Base-by-base conservation (phyloP, 2,329 filamentous ascomycete genomes). In the Fusarium pseudoanthophilum region DNA sequence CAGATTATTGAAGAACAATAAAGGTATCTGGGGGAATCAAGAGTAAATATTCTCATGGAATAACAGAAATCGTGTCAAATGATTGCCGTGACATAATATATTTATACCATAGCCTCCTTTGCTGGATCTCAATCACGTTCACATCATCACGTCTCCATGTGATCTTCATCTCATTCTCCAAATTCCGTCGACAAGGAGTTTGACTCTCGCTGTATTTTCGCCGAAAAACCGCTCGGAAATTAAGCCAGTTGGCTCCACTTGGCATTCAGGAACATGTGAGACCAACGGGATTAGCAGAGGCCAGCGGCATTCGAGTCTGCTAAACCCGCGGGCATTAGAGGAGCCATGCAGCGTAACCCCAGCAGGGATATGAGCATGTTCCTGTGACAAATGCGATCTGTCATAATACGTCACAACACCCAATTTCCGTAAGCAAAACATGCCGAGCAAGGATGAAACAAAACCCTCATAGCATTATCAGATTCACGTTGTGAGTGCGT, bases 181-280 rank as follows among this genome's bases (percentile, higher is more conserved):
- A 39, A 18, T n/a, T 9, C 51, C 51, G 34, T 53, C 8, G 2
- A 28, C 52, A 15, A 26, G 37, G 52, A 56, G 37, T 20, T 32
- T 43, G 52, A 4, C 8, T 15, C 13, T 24, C 11, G 15, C 11
- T 28, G 14, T 28, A 53, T 53, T 53, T 53, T 53, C 51, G 36
- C 52, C 37, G 52, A 56, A 42, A 56, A 43, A 20, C 52, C 52
- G 36, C 16, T 42, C 36, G 52, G 52, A 56, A 56, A 43, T 56
- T 56, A 56, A 56, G 26, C 16, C 34, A 18, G 34, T 18, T 30
- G 14, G 15, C 15, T 56, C 52, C 52, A 32, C 52, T 24, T 56
- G 26, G 26, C 15, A 56, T 56, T 20, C 36, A 56, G 52, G 52
- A 56, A 56, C 52, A 40, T 40, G 52, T 43, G 52, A 56, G 20